phyloP scores from a whole-genome alignment of 495 filamentous ascomycete species.

The Penicillium paxilli region DNA sequence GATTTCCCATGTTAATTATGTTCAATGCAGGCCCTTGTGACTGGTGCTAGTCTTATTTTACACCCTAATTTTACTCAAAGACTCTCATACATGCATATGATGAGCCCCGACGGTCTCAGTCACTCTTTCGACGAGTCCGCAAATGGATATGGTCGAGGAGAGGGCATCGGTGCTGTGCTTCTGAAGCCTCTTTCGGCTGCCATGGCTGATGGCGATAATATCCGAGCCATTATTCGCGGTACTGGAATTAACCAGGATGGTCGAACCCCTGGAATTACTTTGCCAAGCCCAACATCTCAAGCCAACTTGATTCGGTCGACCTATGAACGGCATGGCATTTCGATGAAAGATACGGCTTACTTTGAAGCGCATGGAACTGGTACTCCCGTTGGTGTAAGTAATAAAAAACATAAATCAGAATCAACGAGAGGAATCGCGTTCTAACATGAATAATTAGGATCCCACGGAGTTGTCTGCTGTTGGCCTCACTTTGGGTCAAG shows the following conservation, averaged over 20 bases:
- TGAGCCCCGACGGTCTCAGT: slow-evolving; percentile 27
- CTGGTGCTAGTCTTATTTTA: slow-evolving; percentile 25
- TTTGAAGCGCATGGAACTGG: slow-evolving; percentile 47
- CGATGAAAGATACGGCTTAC: slow-evolving; percentile 45
- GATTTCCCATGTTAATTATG: too few species aligned
- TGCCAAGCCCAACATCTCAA: slow-evolving; percentile 52
- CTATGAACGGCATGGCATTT: slow-evolving; percentile 43
- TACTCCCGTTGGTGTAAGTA: slow-evolving; percentile 51
- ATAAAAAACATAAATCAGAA: background rate
- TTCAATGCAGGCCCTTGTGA: slow-evolving; percentile 21
- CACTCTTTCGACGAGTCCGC: slow-evolving; percentile 34
- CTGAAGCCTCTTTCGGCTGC: slow-evolving; percentile 43
- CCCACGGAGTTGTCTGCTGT: slow-evolving; percentile 59
- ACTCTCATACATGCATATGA: slow-evolving; percentile 28
- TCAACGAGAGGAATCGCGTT: background rate
- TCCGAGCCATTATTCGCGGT: slow-evolving; percentile 41
- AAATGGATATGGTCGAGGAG: slow-evolving; percentile 47
- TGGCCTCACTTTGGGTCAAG: slow-evolving; percentile 41
- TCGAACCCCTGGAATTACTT: slow-evolving; percentile 43
- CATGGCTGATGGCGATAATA: slow-evolving; percentile 39
- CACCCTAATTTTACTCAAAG: slow-evolving; percentile 26
- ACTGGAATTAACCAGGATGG: slow-evolving; percentile 52
- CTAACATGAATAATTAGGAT: slow-evolving; percentile 23
- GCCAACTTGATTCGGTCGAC: slow-evolving; percentile 48
- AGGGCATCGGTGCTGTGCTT: slow-evolving; percentile 42